Evolutionary conservation across 2,329 filamentous ascomycete genomes (phyloP), one percentile per base, ranked within the genome.

Genomic region (Penicillium sp.): DNA sequence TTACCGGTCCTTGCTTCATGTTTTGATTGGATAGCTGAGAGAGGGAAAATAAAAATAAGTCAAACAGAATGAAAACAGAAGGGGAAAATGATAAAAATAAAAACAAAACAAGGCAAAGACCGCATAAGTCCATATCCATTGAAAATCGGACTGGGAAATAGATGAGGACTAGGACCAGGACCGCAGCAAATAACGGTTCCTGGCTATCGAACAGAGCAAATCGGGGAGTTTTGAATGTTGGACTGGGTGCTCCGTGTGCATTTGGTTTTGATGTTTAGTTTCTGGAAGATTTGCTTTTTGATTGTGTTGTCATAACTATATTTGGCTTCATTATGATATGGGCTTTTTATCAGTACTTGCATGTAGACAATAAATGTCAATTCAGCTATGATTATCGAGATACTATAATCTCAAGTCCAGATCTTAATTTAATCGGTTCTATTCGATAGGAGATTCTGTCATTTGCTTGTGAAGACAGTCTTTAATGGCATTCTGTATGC

Each of bases 161-260:
- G 10, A 65, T 65, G 29, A 17, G 23, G 44, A 57, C 21, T 36
- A 51, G 53, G 57, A 59, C 63, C 36, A 53, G 57, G 54, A 60
- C 57, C 49, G 53, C 65, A 66, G 53, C 53, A 60, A 66, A 66
- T 62, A 67, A 67, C 65, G 65, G 63, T 65, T 61, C 59, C 62
- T 63, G 58, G 54, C 56, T 29, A 33, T 43, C 42, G 49, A 41
- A 25, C 38, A 55, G 55, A 45, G 58, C 61, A 55, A 65, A 60
- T 67, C 64, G 64, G 62, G 55, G 59, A 67, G 59, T 63, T 65
- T 51, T 1, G 45, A 23, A 13, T 29, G 23, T 43, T 6, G 13
- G 12, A 36, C 51, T 36, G 33, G 33, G 8, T 31, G 27, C 13
- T 12, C 2, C 21, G 35, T 19, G 21, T 35, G 36, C 39, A 43